A percentile compares a stretch with the other conserved stretches of the same genome.
Evolutionary conservation across 768 basidiomycete species (phyloP).

Genomic region (Phlebiopsis flavidoalba): DNA sequence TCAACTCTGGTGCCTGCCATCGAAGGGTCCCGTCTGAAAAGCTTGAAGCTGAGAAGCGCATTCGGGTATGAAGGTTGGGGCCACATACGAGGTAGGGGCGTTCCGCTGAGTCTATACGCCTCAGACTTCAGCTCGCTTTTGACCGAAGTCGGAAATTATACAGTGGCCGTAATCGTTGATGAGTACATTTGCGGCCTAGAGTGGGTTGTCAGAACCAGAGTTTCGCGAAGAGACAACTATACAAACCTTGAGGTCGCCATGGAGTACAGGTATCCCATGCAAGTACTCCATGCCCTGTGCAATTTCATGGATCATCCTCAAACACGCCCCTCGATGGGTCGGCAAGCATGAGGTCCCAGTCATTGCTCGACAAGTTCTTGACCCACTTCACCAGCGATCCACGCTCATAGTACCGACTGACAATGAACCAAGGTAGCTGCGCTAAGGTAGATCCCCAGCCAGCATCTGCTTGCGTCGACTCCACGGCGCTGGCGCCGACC

Average conservation of each 20-base stretch:
- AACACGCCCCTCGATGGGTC: conserved; percentile 36
- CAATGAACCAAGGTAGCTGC: conserved; percentile 28
- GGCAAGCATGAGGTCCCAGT: conserved; percentile 19
- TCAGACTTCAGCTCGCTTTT: conserved; percentile 77
- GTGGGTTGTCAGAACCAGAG: not conserved
- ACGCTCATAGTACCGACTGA: conserved; percentile 65
- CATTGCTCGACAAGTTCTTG: conserved; percentile 21
- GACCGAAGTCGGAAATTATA: conserved; percentile 79
- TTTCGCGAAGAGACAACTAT: not conserved
- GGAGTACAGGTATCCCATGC: conserved; percentile 61
- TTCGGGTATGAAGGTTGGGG: not conserved
- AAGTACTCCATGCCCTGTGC: conserved; percentile 81
- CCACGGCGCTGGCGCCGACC: conserved; percentile 78
- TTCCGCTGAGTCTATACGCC: conserved; percentile 54
- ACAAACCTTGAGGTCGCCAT: conserved; percentile 76
- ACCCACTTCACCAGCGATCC: conserved; percentile 62
- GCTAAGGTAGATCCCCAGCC: not conserved
- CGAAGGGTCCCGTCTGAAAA: conserved; percentile 47
- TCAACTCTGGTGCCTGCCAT: conserved; percentile 38
- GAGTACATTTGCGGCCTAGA: conserved; percentile 67
- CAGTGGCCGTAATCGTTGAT: conserved; percentile 64
- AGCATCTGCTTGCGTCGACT: conserved; percentile 25
- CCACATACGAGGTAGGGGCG: conserved; percentile 26
- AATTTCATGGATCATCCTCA: conserved; percentile 67
- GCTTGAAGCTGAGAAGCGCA: not conserved